A percentile compares a stretch with the other conserved stretches of the same genome.
These are phyloP conservation scores for Emericellopsis atlantica DNA, from an alignment of 2,329 filamentous ascomycete genomes.

Conservation along the genomic window DNA sequence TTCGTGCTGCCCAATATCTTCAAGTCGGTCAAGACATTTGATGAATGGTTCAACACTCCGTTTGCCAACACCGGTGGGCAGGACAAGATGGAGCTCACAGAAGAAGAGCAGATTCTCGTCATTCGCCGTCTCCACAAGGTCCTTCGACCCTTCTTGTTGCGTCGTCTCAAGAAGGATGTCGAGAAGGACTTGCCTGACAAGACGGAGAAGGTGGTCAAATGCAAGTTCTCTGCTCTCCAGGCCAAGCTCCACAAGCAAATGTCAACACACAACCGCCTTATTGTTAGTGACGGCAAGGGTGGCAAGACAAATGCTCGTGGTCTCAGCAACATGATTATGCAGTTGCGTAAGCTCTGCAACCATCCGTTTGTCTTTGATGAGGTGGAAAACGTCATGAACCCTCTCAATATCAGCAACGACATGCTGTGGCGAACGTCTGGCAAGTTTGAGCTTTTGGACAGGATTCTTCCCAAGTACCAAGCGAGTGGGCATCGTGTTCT, in stretches of 20 bases:
- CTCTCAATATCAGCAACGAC: slow-evolving; percentile 77
- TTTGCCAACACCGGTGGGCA: slow-evolving; percentile 97
- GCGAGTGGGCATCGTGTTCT: slow-evolving; percentile 85
- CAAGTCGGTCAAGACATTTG: slow-evolving; percentile 97
- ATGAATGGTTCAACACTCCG: slow-evolving; percentile 99
- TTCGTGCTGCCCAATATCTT: slow-evolving; percentile 98
- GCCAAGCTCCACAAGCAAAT: slow-evolving; percentile 94
- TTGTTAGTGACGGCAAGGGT: slow-evolving; percentile 88
- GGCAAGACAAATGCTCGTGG: slow-evolving; percentile 90
- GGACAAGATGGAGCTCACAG: slow-evolving; percentile 96
- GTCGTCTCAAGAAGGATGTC: slow-evolving; percentile 98
- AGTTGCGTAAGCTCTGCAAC: slow-evolving; percentile 95
- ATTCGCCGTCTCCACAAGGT: slow-evolving; percentile 98
- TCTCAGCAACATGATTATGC: slow-evolving; percentile 99
- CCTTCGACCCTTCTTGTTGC: slow-evolving; percentile 87
- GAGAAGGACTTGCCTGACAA: slow-evolving; percentile 98
- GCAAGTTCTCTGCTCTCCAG: slow-evolving; percentile 91
- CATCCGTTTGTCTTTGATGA: slow-evolving; percentile 98
- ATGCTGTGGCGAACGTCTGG: slow-evolving; percentile 89
- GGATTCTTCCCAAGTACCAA: slow-evolving; percentile 86
- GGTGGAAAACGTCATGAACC: slow-evolving; percentile 97
- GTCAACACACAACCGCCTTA: slow-evolving; percentile 86
- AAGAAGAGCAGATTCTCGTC: slow-evolving; percentile 98
- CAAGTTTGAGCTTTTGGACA: slow-evolving; percentile 92
- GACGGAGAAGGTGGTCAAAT: slow-evolving; percentile 98